Conservation (phyloP, 495 filamentous ascomycete genomes). For the Clavariopsis aquatica region DNA sequence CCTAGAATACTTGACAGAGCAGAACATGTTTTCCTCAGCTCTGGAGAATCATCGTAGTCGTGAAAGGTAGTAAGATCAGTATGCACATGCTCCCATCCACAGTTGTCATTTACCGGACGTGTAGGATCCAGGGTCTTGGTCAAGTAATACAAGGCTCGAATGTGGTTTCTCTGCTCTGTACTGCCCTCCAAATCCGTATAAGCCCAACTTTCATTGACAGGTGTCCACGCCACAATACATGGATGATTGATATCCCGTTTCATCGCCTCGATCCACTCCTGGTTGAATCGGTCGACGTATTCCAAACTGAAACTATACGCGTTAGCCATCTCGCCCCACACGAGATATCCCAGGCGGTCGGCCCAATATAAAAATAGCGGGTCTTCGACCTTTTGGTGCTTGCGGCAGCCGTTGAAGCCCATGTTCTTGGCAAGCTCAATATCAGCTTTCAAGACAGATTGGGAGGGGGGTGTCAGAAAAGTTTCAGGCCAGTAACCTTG, state of each 20-base stretch:
- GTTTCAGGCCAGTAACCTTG: constrained; percentile 72
- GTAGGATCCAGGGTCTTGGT: constrained; percentile 63
- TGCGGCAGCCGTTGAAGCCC: constrained; percentile 67
- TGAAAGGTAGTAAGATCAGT: constrained; percentile 64
- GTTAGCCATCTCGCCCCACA: constrained; percentile 44
- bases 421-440: constrained; percentile 60
- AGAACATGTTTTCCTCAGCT: constrained; percentile 52
- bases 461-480: constrained; percentile 59
- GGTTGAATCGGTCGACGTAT: constrained; percentile 55
- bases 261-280: constrained; percentile 60
- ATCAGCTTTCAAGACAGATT: constrained; percentile 65
- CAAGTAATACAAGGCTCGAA: constrained; percentile 58
- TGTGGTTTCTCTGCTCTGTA: constrained; percentile 58
- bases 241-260: constrained; percentile 62
- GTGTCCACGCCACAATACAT: constrained; percentile 63
- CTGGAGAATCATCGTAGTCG: constrained; percentile 57
- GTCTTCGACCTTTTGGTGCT: constrained; percentile 54
- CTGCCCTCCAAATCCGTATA: constrained; percentile 55
- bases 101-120: constrained; percentile 64
- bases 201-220: constrained; percentile 63
- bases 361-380: constrained; percentile 44
- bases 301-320: constrained; percentile 53
- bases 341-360: constrained; percentile 42
- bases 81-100: constrained; percentile 62
- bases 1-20: constrained; percentile 51